Base-by-base conservation (phyloP, 2,329 filamentous ascomycete genomes). In the Diaporthe ilicicola region DNA sequence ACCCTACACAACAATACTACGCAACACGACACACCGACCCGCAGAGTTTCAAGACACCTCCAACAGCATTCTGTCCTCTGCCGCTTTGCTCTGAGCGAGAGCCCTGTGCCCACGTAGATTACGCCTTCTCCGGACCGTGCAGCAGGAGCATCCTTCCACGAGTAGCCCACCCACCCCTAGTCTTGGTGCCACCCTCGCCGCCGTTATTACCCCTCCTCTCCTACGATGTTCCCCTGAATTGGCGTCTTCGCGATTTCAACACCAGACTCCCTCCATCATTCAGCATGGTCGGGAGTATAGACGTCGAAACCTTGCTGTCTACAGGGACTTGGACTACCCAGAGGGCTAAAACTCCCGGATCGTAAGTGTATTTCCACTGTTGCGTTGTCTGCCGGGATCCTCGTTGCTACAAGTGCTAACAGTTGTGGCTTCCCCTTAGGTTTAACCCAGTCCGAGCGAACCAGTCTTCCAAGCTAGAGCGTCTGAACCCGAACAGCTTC, bases 261-360 rank as follows among this genome's bases (percentile, higher is more conserved):
- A 50, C 44, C 9, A 12, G 42, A 5, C 8, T 34, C 39, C 53
- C 44, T 22, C 42, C 24, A 53, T 22, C 53, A 3, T 61, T 59
- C 79, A 83, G 74, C 59, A 86, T 86, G 84, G 81, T 79, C 69
- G 82, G 84, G 70, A 78, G 78, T 69, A 75, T 82, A 67, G 81
- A 86, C 74, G 82, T 87, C 48, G 79, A 86, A 53, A 81, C 82
- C 73, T 78, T 87, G 72, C 81, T 88, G 46, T 78, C 83, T 74
- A 85, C 84, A 74, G 86, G 86, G 67, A 86, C 84, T 70, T 88
- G 85, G 77, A 84, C 81, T 73, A 86, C 84, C 39, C 82, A 85
- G 10, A 82, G 86, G 73, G 81, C 82, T 46, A 81, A 77, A 73
- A 81, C 77, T 67, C 79, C 81, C 48, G 76, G 76, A 61, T 76